Evolutionary conservation across 176 grass and related monocot genomes (phyloP), one percentile per base, ranked within the genome.

Genomic region (Bothriochloa decipiens): DNA sequence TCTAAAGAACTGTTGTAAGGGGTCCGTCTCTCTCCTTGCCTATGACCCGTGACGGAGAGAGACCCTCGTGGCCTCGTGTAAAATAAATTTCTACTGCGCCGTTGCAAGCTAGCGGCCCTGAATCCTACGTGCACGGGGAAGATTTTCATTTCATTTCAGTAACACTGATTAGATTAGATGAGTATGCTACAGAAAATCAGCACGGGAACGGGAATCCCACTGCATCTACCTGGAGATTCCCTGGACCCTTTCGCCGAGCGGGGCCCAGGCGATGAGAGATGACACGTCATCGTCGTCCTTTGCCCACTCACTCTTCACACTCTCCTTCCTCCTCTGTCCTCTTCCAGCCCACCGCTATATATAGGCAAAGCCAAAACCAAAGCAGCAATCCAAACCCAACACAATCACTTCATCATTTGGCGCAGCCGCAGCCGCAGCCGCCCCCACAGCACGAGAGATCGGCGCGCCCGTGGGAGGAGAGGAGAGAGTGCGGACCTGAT

Each of bases 161-260:
- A 61, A 25, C 58, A 25, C n/a, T 62, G 58, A 60, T 58, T 58
- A 11, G 22, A 0, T 10, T 2, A n/a, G 17, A 18, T 3, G 10
- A 22, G 1, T 12, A 26, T 4, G 58, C 26, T 65, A 63, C 26
- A 78, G 66, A 60, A 67, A 67, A 68, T 41, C 58, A 28, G 16
- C 22, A 67, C 29, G 70, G 39, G 89, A 84, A 67, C 29, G 70
- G 39, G 89, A 84, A 87, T 84, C 89, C 75, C 39, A 70, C 75
- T 84, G 89, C 89, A 84, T 84, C 89, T 75, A 80, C 41, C 50
- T 76, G 80, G 80, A 70, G 80, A 90, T 87, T 90, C 88, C 46
- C n/a, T 65, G 0, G 27, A n/a, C 23, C 8, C 55, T 42, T 53
- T 65, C 86, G 2, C 4, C 66, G 0, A 0, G 27, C 5, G 70